Conservation (phyloP, 257 asterid genomes). For the Solanum chmielewskii region DNA sequence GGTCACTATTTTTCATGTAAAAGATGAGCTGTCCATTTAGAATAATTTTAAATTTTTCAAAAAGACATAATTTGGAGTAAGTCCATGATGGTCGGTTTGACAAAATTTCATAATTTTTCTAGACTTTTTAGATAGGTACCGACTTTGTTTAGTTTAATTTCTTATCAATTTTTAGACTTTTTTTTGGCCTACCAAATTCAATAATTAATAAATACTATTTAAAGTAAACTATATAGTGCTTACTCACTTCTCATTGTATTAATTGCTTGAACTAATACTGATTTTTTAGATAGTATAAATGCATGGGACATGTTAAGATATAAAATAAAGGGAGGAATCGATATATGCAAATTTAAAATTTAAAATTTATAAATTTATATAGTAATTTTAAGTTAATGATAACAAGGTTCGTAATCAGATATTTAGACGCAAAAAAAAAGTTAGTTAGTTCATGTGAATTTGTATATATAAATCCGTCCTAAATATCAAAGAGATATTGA, state of each 20-base stretch:
- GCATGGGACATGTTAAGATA: neutral
- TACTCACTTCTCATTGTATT: neutral
- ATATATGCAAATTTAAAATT: rapidly evolving
- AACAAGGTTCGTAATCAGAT: too few relatives aligned
- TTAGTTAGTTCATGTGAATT: neutral
- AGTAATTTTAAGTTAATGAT: neutral
- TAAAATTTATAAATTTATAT: neutral
- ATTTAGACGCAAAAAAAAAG: neutral
- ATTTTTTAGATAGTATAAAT: neutral
- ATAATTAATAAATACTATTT: neutral
- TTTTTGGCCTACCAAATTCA: neutral
- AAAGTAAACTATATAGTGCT: neutral
- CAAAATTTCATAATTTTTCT: neutral
- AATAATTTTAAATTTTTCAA: neutral
- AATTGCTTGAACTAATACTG: neutral
- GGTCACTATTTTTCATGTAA: neutral
- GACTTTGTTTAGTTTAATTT: neutral
- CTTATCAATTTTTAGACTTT: neutral
- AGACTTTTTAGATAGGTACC: neutral
- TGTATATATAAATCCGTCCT: rapidly evolving
- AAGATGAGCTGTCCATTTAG: slow-evolving; percentile 2
- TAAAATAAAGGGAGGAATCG: neutral
- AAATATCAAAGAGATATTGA: neutral
- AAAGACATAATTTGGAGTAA: slow-evolving; percentile 4
- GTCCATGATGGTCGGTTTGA: slow-evolving; percentile 51